These are phyloP conservation scores for Anthracocystis panici-leucophaei DNA, from an alignment of 1,284 basidiomycete species.

Conservation along the genomic window DNA sequence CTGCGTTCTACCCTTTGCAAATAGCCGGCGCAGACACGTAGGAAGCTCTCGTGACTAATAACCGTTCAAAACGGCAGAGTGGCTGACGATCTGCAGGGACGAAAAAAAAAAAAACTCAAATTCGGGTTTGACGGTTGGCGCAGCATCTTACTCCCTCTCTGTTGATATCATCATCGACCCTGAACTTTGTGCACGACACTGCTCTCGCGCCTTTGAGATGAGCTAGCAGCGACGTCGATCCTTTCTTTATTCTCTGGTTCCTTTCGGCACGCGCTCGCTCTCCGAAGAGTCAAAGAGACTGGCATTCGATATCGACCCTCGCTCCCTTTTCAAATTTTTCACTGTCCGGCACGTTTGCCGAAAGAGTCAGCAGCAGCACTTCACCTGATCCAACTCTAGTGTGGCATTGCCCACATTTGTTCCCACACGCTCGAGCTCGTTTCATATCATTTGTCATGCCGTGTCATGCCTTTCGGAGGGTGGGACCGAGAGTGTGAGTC, in stretches of 20 bases:
- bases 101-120: constrained; percentile 10
- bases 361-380: neutral
- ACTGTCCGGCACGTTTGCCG: constrained; percentile 1
- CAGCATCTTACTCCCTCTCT: neutral
- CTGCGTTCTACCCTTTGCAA: neutral
- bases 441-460: neutral
- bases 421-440: constrained; percentile 5
- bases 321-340: neutral
- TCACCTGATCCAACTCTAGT: neutral
- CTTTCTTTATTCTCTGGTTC: neutral
- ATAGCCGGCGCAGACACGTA: neutral
- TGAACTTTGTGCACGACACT: neutral
- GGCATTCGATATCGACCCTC: constrained; percentile 4
- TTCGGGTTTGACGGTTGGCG: constrained; percentile 9
- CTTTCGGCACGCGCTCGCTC: too few species aligned
- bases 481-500: neutral
- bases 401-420: neutral
- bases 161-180: too few species aligned
- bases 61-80: constrained; percentile 5
- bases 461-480: neutral
- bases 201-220: neutral
- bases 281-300: neutral
- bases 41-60: constrained; percentile 9
- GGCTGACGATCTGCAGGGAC: constrained; percentile 10
- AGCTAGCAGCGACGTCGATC: constrained; percentile 1